Evolutionary conservation across 73 alveolate species (phyloP).

Genomic region (Tetrahymena borealis): DNA sequence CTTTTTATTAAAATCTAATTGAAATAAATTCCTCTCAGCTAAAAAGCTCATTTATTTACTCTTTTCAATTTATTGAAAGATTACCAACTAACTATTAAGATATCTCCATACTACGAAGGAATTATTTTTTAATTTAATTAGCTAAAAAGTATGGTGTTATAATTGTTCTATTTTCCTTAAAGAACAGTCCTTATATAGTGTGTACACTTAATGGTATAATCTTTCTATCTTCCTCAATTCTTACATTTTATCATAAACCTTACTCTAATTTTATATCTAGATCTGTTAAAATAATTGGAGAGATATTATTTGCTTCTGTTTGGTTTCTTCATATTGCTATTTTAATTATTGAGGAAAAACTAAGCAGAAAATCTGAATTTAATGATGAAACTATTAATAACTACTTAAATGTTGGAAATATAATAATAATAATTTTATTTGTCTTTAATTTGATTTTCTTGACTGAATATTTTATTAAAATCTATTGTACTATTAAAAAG

Average conservation of each 20-base stretch:
- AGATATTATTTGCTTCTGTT: neutral
- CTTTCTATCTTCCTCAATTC: neutral
- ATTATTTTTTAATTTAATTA: neutral
- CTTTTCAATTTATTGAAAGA: neutral
- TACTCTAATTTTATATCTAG: neutral
- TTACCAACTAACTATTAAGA: neutral
- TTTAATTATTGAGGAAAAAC: neutral
- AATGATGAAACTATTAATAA: neutral
- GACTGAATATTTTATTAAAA: neutral
- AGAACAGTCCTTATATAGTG: neutral
- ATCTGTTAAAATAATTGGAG: neutral
- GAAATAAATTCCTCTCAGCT: neutral
- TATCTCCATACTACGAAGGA: neutral
- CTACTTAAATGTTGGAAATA: neutral
- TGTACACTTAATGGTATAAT: neutral
- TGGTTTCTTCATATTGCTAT: neutral
- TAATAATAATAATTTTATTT: neutral
- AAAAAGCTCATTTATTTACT: neutral
- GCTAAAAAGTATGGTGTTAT: neutral
- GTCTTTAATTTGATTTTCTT: neutral
- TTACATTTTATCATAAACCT: neutral
- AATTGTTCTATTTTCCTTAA: neutral
- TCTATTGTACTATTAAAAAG: neutral
- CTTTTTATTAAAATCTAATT: neutral
- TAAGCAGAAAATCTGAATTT: neutral